Percentiles rank a stretch among this genome's conserved stretches.
Conservation (phyloP, 2,329 filamentous ascomycete genomes). For the Ascosphaera aggregata region DNA sequence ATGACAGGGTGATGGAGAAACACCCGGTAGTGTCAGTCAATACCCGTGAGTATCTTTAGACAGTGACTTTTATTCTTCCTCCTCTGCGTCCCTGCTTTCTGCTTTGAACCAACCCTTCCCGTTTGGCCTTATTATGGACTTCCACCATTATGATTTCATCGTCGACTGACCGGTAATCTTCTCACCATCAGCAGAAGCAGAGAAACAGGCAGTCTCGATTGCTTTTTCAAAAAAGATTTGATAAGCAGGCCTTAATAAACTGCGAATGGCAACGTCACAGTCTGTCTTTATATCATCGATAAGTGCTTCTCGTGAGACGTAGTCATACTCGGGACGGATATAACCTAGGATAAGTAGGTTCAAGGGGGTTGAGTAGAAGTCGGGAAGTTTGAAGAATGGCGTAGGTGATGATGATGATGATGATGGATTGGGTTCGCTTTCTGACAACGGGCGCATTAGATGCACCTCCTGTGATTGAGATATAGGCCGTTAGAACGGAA, state of each 20-base stretch:
- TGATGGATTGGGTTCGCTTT: not conserved
- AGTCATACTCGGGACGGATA: slow-evolving; percentile 75
- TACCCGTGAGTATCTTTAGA: no score
- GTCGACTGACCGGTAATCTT: no score
- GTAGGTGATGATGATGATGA: slow-evolving; percentile 5
- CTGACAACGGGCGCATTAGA: slow-evolving; percentile 46
- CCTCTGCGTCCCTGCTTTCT: no score
- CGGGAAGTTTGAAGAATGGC: slow-evolving; percentile 24
- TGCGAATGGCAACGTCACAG: slow-evolving; percentile 57
- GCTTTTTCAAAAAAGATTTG: slow-evolving; percentile 19
- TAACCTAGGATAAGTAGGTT: slow-evolving; percentile 64
- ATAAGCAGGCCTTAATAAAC: slow-evolving; percentile 44
- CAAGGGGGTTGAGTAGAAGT: slow-evolving; percentile 72
- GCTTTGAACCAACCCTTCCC: no score
- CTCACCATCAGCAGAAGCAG: no score
- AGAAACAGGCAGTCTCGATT: slow-evolving; percentile 11
- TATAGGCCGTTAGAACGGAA: not conserved
- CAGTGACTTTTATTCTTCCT: no score
- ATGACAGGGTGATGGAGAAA: no score
- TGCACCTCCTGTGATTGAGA: slow-evolving; percentile 42
- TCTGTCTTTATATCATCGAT: slow-evolving; percentile 76
- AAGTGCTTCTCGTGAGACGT: slow-evolving; percentile 58
- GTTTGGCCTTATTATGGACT: no score
- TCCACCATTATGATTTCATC: no score
- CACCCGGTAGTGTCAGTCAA: no score